Percentiles rank a stretch among this genome's conserved stretches.
These are phyloP conservation scores for Prototheca cutis DNA, from an alignment of 163 green algal genomes.

Conservation along the genomic window DNA sequence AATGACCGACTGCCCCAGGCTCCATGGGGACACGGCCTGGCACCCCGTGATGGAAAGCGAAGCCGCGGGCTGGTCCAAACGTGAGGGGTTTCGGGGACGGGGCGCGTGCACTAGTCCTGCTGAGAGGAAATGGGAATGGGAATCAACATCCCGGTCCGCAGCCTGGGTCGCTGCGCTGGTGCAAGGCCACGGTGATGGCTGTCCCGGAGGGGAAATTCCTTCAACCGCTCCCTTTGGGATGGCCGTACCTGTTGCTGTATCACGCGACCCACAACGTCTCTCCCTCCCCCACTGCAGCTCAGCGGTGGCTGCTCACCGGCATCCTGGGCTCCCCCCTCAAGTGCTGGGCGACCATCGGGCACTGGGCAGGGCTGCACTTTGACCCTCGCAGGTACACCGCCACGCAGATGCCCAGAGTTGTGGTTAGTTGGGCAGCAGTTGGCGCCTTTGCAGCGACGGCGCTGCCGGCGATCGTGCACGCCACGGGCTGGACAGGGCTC, in stretches of 20 bases:
- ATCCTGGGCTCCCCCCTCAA: conserved; percentile 87
- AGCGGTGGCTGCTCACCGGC: conserved; percentile 48
- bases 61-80: conserved; percentile 30
- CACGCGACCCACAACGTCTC: too few species aligned
- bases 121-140: too few species aligned
- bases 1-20: conserved; percentile 26
- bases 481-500: conserved; percentile 60
- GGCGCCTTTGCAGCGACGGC: conserved; percentile 60
- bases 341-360: conserved; percentile 82
- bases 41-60: conserved; percentile 62
- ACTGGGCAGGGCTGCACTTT: conserved; percentile 94
- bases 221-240: too few species aligned
- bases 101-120: too few species aligned
- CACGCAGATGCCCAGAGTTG: conserved; percentile 71
- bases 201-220: too few species aligned
- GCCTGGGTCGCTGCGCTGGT: too few species aligned
- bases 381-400: conserved; percentile 81
- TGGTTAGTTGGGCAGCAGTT: conserved; percentile 64
- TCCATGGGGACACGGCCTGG: conserved; percentile 88
- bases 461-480: conserved; percentile 57
- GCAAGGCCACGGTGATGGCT: too few species aligned
- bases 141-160: too few species aligned
- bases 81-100: too few species aligned
- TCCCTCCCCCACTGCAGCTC: too few species aligned
- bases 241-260: too few species aligned